Conservation (phyloP, 441 rosid species). For the Euphorbia celastroides region DNA sequence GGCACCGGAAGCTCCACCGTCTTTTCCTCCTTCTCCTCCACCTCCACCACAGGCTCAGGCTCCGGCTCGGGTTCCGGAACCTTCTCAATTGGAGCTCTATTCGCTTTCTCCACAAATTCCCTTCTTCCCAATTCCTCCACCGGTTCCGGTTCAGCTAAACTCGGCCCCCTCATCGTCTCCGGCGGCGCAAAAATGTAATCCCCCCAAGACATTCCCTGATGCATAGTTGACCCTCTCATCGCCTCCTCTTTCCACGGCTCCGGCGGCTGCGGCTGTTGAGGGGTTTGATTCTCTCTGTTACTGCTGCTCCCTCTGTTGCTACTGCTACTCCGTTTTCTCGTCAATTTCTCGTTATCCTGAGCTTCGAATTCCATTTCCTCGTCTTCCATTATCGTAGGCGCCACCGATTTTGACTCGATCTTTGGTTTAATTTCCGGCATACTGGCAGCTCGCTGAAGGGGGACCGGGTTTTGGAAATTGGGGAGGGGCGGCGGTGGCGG, state of each 20-base stretch:
- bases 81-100: conserved; percentile 16
- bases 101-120: conserved; percentile 24
- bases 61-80: conserved; percentile 10
- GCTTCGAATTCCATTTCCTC: conserved; percentile 43
- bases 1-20: conserved; percentile 28
- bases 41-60: conserved; percentile 16
- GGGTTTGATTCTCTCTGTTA: too few relatives aligned
- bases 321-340: conserved; percentile 46
- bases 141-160: conserved; percentile 30
- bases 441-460: conserved; percentile 62
- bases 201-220: conserved; percentile 22
- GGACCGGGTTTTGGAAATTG: too few relatives aligned
- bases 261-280: conserved; percentile 19
- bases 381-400: conserved; percentile 46
- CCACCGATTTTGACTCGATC: conserved; percentile 28
- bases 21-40: conserved; percentile 25
- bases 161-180: conserved; percentile 56
- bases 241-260: conserved; percentile 23
- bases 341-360: conserved; percentile 35
- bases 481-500: conserved; percentile 56
- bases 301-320: conserved; percentile 24
- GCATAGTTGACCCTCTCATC: conserved; percentile 23
- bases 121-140: conserved; percentile 29
- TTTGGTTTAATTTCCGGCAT: conserved; percentile 69
- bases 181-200: conserved; percentile 42